A percentile compares a stretch with the other conserved stretches of the same genome.
Evolutionary conservation across 2,329 filamentous ascomycete genomes (phyloP).

Genomic region (Bisporella sp.): DNA sequence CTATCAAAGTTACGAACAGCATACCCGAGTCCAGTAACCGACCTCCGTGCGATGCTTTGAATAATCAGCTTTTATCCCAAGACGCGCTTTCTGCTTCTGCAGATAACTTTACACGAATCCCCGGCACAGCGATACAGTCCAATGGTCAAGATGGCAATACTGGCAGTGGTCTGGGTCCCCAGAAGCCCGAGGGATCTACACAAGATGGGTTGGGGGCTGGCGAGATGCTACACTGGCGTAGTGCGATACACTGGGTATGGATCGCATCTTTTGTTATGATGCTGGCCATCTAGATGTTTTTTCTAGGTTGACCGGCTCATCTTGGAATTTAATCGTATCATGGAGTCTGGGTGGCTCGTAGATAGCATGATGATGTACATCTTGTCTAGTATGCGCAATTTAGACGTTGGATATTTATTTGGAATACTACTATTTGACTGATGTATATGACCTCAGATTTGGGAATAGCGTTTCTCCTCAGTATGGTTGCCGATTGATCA

Average conservation of each 20-base stretch:
- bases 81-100: constrained; percentile 36
- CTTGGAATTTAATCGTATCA: no score
- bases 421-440: no score
- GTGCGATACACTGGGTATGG: constrained; percentile 28
- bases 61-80: constrained; percentile 43
- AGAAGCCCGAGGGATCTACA: constrained; percentile 24
- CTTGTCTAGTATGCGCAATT: no score
- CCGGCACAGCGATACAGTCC: constrained; percentile 22
- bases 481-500: no score
- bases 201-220: constrained; percentile 28
- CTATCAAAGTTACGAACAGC: constrained; percentile 60
- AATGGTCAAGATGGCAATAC: constrained; percentile 7
- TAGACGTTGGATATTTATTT: no score
- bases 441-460: no score
- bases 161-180: constrained; percentile 15
- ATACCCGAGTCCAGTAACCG: constrained; percentile 40
- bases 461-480: no score
- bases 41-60: constrained; percentile 42
- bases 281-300: constrained; percentile 22
- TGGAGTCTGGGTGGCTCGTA: no score
- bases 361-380: no score
- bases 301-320: no score
- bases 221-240: constrained; percentile 26
- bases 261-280: constrained; percentile 26
- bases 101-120: constrained; percentile 22